Conservation (phyloP, 768 basidiomycete genomes). For the Naematelia encephala region DNA sequence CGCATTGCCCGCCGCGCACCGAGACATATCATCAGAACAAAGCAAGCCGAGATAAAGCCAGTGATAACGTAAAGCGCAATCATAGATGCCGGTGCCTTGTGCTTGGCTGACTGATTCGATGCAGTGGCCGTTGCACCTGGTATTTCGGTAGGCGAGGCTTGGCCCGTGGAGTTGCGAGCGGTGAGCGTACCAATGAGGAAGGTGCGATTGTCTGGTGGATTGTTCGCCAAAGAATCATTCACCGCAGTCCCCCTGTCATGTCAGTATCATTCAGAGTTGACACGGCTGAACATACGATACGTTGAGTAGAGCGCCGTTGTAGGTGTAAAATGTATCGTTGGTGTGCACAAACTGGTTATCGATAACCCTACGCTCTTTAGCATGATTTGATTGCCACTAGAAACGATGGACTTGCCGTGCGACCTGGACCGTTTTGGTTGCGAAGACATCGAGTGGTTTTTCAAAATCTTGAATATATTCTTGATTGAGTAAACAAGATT, state of each 20-base stretch:
- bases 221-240: constrained; percentile 24
- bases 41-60: constrained; percentile 78
- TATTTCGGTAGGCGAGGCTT: constrained; percentile 39
- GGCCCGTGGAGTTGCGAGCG: constrained; percentile 62
- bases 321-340: constrained; percentile 58
- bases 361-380: constrained; percentile 55
- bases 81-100: constrained; percentile 73
- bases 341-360: constrained; percentile 59
- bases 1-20: constrained; percentile 79
- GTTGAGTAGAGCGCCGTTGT: constrained; percentile 65
- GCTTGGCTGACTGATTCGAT: constrained; percentile 8
- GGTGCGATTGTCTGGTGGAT: constrained; percentile 22
- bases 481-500: constrained; percentile 70
- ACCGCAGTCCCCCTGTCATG: constrained; percentile 29
- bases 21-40: constrained; percentile 77
- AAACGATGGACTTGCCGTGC: constrained; percentile 54
- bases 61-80: constrained; percentile 72
- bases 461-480: constrained; percentile 68
- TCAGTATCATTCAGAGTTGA: constrained; percentile 5
- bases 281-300: constrained; percentile 48
- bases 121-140: constrained; percentile 28
- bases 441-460: constrained; percentile 51
- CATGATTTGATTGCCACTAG: neutral
- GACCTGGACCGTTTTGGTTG: constrained; percentile 63
- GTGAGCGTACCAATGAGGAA: constrained; percentile 70